Evolutionary conservation across 176 grass and related monocot species (phyloP).

Genomic region (Oryza nivara): DNA sequence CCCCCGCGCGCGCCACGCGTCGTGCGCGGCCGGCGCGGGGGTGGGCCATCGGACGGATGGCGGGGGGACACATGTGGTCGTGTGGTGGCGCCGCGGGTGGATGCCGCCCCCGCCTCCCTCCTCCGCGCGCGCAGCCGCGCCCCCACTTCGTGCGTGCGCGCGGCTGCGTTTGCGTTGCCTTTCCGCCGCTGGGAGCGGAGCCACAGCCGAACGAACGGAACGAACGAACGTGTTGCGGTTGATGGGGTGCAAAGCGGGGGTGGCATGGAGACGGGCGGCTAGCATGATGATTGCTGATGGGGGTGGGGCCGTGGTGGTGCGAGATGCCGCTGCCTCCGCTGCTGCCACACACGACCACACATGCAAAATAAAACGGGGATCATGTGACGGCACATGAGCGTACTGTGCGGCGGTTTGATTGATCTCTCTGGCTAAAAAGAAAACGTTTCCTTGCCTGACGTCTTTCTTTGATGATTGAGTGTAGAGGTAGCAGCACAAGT

Average conservation of each 20-base stretch:
- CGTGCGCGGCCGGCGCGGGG: slow-evolving; percentile 2
- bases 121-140: no score
- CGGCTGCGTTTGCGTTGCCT: not conserved
- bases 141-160: not conserved
- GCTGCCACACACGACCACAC: not conserved
- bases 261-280: not conserved
- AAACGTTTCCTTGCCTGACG: not conserved
- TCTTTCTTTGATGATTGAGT: not conserved
- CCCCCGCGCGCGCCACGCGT: slow-evolving; percentile 40
- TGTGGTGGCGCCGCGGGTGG: no score
- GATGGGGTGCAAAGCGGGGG: not conserved
- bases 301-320: not conserved
- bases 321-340: not conserved
- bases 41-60: not conserved
- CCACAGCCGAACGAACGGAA: not conserved
- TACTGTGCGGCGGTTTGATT: not conserved
- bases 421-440: not conserved
- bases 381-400: slow-evolving; percentile 25
- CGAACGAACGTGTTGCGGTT: not conserved
- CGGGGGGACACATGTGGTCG: no score
- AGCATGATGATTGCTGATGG: not conserved
- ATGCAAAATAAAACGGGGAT: not conserved
- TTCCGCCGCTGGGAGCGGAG: not conserved
- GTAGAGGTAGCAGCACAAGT: not conserved
- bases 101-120: no score